These are phyloP conservation scores for Mycena pura DNA, from an alignment of 768 basidiomycete species.

Conservation along the genomic window DNA sequence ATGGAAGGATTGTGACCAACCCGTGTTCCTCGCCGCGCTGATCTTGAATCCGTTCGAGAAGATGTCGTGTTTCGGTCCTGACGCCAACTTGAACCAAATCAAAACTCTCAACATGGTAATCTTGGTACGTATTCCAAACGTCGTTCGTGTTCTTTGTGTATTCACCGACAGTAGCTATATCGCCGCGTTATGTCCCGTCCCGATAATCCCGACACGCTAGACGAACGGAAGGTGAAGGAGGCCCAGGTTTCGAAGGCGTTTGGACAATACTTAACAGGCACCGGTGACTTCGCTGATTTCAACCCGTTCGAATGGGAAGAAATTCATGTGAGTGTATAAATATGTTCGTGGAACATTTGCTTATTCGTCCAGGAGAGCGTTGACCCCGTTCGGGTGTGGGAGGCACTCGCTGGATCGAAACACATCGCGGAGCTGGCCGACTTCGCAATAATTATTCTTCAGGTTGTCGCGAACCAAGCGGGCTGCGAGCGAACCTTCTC, in stretches of 20 bases:
- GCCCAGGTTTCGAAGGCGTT: constrained; percentile 3
- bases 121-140: constrained; percentile 24
- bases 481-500: constrained; percentile 12
- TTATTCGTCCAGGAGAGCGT: background rate
- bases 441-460: background rate
- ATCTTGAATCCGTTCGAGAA: constrained; percentile 38
- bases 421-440: background rate
- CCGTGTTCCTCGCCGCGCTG: constrained; percentile 35
- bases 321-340: background rate
- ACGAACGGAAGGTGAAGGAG: background rate
- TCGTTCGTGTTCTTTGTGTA: too few relatives aligned
- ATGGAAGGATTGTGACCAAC: constrained; percentile 39
- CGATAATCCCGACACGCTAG: background rate
- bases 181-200: constrained; percentile 8
- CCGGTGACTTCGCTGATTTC: constrained; percentile 11
- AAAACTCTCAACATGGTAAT: constrained; percentile 30
- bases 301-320: background rate
- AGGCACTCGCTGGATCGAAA: background rate
- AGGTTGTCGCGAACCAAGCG: constrained; percentile 1
- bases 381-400: constrained; percentile 10
- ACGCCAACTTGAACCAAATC: constrained; percentile 32
- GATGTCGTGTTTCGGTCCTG: constrained; percentile 35
- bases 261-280: constrained; percentile 13
- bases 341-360: too few relatives aligned
- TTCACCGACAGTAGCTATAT: constrained; percentile 2